phyloP scores from a whole-genome alignment of 192 early-diverging fungal species.

The Gaertneriomyces semiglobifer region DNA sequence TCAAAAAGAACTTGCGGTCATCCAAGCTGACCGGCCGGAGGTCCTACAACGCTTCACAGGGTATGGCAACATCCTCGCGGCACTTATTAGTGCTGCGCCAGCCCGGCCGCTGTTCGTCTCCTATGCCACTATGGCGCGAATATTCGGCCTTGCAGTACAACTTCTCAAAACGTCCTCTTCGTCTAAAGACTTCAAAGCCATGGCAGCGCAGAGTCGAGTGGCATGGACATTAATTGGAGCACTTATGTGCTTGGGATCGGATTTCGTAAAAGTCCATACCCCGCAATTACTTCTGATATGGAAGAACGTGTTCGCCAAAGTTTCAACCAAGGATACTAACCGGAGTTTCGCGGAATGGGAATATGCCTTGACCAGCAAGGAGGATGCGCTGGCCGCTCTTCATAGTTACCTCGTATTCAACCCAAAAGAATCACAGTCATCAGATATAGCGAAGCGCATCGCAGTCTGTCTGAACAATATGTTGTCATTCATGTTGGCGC shows the following conservation, averaged over 20 bases:
- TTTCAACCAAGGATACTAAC: slow-evolving; percentile 61
- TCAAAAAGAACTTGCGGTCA: slow-evolving; percentile 65
- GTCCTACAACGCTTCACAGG: slow-evolving; percentile 55
- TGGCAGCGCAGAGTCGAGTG: slow-evolving; percentile 61
- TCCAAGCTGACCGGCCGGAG: slow-evolving; percentile 52
- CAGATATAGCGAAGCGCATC: slow-evolving; percentile 76
- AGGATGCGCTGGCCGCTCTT: slow-evolving; percentile 68
- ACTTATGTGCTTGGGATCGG: slow-evolving; percentile 73
- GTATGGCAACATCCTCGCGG: slow-evolving; percentile 63
- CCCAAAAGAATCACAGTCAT: slow-evolving; percentile 53
- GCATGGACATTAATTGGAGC: slow-evolving; percentile 76
- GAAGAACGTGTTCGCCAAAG: slow-evolving; percentile 76
- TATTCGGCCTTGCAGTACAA: slow-evolving; percentile 73
- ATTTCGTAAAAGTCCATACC: slow-evolving; percentile 75
- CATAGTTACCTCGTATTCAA: slow-evolving; percentile 72
- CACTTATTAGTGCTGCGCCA: slow-evolving; percentile 66
- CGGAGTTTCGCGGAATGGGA: slow-evolving; percentile 65
- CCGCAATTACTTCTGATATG: slow-evolving; percentile 74
- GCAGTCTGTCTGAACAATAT: slow-evolving; percentile 71
- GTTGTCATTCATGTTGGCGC: slow-evolving; percentile 54
- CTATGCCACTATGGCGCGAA: slow-evolving; percentile 73
- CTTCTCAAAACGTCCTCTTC: slow-evolving; percentile 59
- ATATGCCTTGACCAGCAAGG: slow-evolving; percentile 45
- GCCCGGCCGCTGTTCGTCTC: slow-evolving; percentile 64
- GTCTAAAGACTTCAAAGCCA: slow-evolving; percentile 58